Evolutionary conservation across 1,139 yeast genomes (phyloP).

Genomic region (Arxiozyma slooffiae): DNA sequence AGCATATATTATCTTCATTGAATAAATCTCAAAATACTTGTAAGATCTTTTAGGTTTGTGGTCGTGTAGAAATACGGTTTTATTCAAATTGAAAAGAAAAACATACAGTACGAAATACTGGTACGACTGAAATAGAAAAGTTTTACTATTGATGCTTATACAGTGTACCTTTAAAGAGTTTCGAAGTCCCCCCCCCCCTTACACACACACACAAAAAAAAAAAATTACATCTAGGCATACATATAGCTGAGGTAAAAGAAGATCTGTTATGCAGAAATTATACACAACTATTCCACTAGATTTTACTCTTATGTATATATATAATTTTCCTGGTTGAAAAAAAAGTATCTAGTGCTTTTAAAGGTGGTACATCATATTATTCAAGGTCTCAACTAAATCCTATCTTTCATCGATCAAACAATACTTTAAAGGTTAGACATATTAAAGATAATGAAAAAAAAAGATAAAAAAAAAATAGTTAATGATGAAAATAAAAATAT

Average conservation of each 20-base stretch:
- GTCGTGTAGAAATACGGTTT: too few species aligned
- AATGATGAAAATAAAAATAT: too few species aligned
- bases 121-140: too few species aligned
- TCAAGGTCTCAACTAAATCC: conserved; percentile 30
- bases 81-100: too few species aligned
- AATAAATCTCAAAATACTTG: too few species aligned
- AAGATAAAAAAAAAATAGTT: too few species aligned
- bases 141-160: too few species aligned
- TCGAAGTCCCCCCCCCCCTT: too few species aligned
- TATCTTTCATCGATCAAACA: conserved; percentile 53
- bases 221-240: neutral
- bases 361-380: conserved; percentile 38
- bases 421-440: conserved; percentile 42
- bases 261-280: neutral
- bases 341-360: neutral
- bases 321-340: conserved; percentile 3
- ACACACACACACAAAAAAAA: neutral
- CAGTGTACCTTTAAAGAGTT: too few species aligned
- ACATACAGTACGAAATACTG: too few species aligned
- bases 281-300: neutral
- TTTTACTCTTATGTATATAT: neutral
- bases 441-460: conserved; percentile 56
- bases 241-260: neutral
- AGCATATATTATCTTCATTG: too few species aligned
- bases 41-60: too few species aligned